Evolutionary conservation across 1,139 yeast genomes (phyloP).

Genomic region (Yamadazyma diddensiae): DNA sequence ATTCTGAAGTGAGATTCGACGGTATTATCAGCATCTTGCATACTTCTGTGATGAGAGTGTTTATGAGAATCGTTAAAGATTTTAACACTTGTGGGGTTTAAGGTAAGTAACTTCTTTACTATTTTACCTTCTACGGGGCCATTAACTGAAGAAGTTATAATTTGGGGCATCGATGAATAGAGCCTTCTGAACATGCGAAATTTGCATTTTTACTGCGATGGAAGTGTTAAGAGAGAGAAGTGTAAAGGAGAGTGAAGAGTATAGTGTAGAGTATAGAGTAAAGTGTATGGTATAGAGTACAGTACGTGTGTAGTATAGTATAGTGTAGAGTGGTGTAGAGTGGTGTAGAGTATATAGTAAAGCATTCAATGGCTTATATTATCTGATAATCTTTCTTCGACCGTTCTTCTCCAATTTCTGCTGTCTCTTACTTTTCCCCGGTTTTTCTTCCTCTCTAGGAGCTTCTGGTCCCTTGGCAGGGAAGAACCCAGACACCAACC

Average conservation of each 20-base stretch:
- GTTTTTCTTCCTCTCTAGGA: constrained; percentile 3
- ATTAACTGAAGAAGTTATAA: constrained; percentile 18
- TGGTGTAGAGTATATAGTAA: neutral
- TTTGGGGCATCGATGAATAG: constrained; percentile 5
- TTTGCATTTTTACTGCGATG: constrained; percentile 1
- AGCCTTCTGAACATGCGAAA: constrained; percentile 9
- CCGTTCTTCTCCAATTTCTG: constrained; percentile 17
- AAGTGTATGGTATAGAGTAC: neutral
- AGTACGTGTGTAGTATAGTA: too few relatives aligned
- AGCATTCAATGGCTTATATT: neutral
- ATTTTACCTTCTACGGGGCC: constrained; percentile 61
- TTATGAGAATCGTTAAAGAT: constrained; percentile 81
- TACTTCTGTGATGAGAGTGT: constrained; percentile 86
- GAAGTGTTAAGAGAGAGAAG: neutral
- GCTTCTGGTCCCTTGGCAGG: constrained; percentile 6
- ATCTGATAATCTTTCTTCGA: constrained; percentile 13
- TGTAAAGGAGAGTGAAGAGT: neutral
- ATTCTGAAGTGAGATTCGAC: constrained; percentile 82
- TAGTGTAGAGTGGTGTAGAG: too few relatives aligned
- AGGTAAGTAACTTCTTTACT: constrained; percentile 20
- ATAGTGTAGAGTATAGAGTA: neutral
- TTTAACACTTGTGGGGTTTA: constrained; percentile 52
- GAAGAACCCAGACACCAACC: constrained; percentile 13
- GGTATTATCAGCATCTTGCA: constrained; percentile 69
- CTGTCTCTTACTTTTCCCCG: constrained; percentile 16